Percentiles rank a stretch among this genome's conserved stretches.
phyloP scores from a whole-genome alignment of 129 eudicot genomes.

The sunflower (Helianthus annuus) region DNA sequence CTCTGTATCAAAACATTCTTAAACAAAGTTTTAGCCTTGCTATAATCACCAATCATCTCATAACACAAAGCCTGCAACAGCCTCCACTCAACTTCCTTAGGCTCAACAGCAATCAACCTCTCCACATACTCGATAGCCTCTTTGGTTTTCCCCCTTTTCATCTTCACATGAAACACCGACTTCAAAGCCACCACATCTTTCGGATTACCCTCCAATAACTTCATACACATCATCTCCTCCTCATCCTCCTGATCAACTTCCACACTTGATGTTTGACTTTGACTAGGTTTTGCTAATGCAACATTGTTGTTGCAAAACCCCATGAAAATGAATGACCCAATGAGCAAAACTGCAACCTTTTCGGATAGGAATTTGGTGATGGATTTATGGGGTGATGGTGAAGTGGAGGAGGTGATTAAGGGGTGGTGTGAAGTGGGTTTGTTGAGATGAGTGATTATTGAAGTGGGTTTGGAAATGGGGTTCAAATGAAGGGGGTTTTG shows the following conservation, averaged over 20 bases:
- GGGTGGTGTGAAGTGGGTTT: slow-evolving; percentile 37
- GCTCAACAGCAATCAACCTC: slow-evolving; percentile 62
- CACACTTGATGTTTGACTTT: slow-evolving; percentile 28
- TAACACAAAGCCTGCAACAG: slow-evolving; percentile 88
- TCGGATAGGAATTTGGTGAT: slow-evolving; percentile 38
- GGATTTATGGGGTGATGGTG: slow-evolving; percentile 35
- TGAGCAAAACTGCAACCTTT: slow-evolving; percentile 47
- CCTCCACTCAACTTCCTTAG: slow-evolving; percentile 92
- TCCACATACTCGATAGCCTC: slow-evolving; percentile 80
- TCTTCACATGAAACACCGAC: slow-evolving; percentile 60
- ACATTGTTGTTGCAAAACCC: slow-evolving; percentile 47
- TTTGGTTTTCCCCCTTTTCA: slow-evolving; percentile 69
- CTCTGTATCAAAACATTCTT: slow-evolving; percentile 59
- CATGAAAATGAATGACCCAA: slow-evolving; percentile 77
- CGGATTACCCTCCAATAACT: slow-evolving; percentile 54
- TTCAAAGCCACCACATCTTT: slow-evolving; percentile 64
- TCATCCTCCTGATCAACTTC: slow-evolving; percentile 40
- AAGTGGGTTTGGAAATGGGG: slow-evolving; percentile 28
- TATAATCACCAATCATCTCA: slow-evolving; percentile 76
- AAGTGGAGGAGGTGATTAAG: slow-evolving; percentile 10
- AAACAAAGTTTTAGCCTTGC: slow-evolving; percentile 65
- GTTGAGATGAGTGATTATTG: slow-evolving; percentile 11
- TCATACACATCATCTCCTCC: slow-evolving; percentile 66
- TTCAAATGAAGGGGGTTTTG: slow-evolving; percentile 20
- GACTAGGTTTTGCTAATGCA: slow-evolving; percentile 48